Percentiles rank a stretch among this genome's conserved stretches.
Conservation (phyloP, 2,329 filamentous ascomycete genomes). For the Coleophoma cylindrospora region DNA sequence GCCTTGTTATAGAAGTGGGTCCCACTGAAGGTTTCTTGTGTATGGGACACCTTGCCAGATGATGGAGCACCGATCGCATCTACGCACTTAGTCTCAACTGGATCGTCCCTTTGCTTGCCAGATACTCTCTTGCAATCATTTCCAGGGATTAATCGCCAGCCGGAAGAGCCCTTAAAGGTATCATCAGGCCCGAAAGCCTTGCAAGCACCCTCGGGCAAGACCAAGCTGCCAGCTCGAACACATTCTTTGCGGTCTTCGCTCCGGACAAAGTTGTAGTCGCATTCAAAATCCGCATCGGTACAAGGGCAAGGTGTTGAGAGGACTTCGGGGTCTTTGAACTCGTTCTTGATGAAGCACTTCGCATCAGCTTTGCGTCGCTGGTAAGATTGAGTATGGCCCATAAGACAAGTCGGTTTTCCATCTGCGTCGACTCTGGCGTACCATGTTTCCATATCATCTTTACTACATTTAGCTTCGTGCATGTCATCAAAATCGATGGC, state of each 20-base stretch:
- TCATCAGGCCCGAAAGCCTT: constrained; percentile 44
- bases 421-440: constrained; percentile 76
- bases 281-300: constrained; percentile 83
- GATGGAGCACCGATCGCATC: constrained; percentile 51
- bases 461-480: constrained; percentile 72
- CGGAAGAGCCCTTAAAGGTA: constrained; percentile 79
- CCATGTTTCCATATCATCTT: constrained; percentile 88
- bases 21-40: constrained; percentile 58
- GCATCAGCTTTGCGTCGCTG: constrained; percentile 79
- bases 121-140: constrained; percentile 62
- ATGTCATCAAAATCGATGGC: constrained; percentile 80
- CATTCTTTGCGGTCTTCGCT: constrained; percentile 65
- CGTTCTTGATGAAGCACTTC: constrained; percentile 81
- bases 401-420: constrained; percentile 79
- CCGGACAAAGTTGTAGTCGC: constrained; percentile 84
- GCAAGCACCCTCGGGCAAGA: constrained; percentile 68
- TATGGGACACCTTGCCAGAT: constrained; percentile 61
- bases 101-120: constrained; percentile 63
- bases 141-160: constrained; percentile 87
- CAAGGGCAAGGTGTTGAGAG: constrained; percentile 75
- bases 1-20: constrained; percentile 47
- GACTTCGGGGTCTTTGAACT: constrained; percentile 74
- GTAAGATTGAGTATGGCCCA: constrained; percentile 93
- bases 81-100: constrained; percentile 71
- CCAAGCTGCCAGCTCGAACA: constrained; percentile 54